phyloP scores from a whole-genome alignment of 1,139 yeast genomes.

The Citeromyces hawaiiensis region DNA sequence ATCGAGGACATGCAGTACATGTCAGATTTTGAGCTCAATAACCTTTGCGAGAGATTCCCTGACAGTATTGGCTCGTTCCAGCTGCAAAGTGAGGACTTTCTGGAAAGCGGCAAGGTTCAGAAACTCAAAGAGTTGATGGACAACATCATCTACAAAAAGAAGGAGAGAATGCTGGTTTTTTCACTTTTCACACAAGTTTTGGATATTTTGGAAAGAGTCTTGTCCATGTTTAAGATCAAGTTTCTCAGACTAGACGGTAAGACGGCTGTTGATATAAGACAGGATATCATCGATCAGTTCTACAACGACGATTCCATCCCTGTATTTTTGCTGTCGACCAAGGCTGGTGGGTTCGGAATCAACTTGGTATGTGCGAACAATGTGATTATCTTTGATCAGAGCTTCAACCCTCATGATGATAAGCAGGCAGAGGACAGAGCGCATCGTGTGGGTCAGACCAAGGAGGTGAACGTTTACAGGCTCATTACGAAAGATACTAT shows the following conservation, averaged over 20 bases:
- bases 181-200: conserved; percentile 88
- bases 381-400: conserved; percentile 84
- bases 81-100: conserved; percentile 44
- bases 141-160: conserved; percentile 34
- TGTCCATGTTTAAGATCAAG: conserved; percentile 52
- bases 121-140: conserved; percentile 47
- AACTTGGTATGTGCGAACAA: conserved; percentile 91
- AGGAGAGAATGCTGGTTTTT: conserved; percentile 71
- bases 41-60: conserved; percentile 62
- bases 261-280: conserved; percentile 87
- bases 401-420: conserved; percentile 97
- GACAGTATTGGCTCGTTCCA: conserved; percentile 40
- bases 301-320: conserved; percentile 76
- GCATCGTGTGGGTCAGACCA: conserved; percentile 94
- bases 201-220: conserved; percentile 71
- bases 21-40: conserved; percentile 82
- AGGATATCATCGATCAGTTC: conserved; percentile 79
- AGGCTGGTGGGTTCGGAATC: conserved; percentile 98
- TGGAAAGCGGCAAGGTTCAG: conserved; percentile 67
- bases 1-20: conserved; percentile 93
- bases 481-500: conserved; percentile 67
- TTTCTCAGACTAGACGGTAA: conserved; percentile 87
- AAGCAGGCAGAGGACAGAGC: conserved; percentile 98
- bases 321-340: conserved; percentile 78
- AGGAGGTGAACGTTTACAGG: conserved; percentile 90